Percentiles rank a stretch among this genome's conserved stretches.
Conservation (phyloP, 2,329 filamentous ascomycete genomes). For the Alternaria ventricosa region DNA sequence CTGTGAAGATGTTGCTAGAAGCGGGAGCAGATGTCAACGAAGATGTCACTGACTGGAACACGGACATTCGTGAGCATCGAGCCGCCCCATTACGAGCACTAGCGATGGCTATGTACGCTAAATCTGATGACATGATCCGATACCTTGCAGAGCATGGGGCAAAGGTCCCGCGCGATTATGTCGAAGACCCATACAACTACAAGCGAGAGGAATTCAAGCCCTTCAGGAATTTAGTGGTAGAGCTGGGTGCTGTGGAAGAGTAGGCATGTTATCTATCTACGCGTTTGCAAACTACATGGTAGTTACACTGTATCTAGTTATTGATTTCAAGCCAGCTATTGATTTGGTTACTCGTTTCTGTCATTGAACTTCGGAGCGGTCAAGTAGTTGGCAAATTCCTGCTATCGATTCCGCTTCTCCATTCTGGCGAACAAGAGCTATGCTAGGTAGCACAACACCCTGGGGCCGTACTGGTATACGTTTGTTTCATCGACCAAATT, state of each 20-base stretch:
- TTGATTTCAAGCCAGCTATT: not conserved
- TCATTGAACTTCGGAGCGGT: not conserved
- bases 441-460: not conserved
- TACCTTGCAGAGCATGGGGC: conserved; percentile 9
- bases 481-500: not conserved
- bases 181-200: not conserved
- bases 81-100: conserved; percentile 8
- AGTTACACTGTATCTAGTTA: not conserved
- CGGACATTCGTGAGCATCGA: conserved; percentile 9
- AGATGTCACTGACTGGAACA: conserved; percentile 1
- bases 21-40: conserved; percentile 11
- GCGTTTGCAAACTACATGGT: not conserved
- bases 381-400: not conserved
- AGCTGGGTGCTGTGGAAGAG: conserved; percentile 11
- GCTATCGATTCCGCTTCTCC: not conserved
- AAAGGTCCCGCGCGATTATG: conserved; percentile 4
- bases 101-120: conserved; percentile 7
- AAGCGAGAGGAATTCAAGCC: not conserved
- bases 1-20: conserved; percentile 10
- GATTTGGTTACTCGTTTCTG: not conserved
- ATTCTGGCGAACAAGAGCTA: not conserved
- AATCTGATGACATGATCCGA: conserved; percentile 15
- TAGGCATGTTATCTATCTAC: not conserved
- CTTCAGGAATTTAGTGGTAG: not conserved
- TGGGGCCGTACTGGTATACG: not conserved